Conservation (phyloP, 2,329 filamentous ascomycete genomes). For the Elsinoe ampelina region DNA sequence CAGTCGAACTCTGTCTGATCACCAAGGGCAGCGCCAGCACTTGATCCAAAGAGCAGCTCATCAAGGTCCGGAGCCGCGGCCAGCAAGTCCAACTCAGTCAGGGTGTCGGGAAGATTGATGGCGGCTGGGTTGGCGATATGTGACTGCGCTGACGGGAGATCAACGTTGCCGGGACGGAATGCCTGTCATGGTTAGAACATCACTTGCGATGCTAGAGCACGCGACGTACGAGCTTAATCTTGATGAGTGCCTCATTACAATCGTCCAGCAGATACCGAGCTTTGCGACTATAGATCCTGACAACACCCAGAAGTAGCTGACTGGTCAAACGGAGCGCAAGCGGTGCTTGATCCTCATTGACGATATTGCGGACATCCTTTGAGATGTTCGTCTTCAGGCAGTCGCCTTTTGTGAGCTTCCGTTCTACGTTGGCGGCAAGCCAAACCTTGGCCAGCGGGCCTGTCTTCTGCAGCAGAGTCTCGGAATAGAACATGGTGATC, state of each 20-base stretch:
- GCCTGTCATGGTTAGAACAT: conserved; percentile 47
- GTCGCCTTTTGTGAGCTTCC: conserved; percentile 95
- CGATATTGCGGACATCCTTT: conserved; percentile 90
- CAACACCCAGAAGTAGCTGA: conserved; percentile 88
- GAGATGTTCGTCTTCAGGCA: conserved; percentile 91
- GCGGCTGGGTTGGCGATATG: conserved; percentile 75
- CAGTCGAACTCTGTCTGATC: conserved; percentile 45
- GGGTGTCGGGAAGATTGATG: conserved; percentile 79
- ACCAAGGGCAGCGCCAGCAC: conserved; percentile 18
- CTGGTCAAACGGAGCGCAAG: conserved; percentile 91
- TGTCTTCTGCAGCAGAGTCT: conserved; percentile 90
- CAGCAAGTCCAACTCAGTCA: conserved; percentile 87
- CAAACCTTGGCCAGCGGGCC: conserved; percentile 95
- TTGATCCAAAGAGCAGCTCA: conserved; percentile 53
- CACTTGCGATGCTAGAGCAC: not conserved
- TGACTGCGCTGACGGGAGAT: conserved; percentile 70
- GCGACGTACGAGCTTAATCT: conserved; percentile 84
- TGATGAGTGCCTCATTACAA: conserved; percentile 93
- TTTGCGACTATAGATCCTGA: conserved; percentile 95
- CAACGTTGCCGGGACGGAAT: conserved; percentile 92
- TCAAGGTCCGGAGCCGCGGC: conserved; percentile 70
- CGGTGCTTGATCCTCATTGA: conserved; percentile 82
- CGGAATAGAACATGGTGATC: conserved; percentile 83
- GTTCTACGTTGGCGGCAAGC: conserved; percentile 95
- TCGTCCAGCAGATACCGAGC: conserved; percentile 93